These are phyloP conservation scores for Coemansia sp. DNA, from an alignment of 192 early-diverging fungal genomes.

Conservation along the genomic window DNA sequence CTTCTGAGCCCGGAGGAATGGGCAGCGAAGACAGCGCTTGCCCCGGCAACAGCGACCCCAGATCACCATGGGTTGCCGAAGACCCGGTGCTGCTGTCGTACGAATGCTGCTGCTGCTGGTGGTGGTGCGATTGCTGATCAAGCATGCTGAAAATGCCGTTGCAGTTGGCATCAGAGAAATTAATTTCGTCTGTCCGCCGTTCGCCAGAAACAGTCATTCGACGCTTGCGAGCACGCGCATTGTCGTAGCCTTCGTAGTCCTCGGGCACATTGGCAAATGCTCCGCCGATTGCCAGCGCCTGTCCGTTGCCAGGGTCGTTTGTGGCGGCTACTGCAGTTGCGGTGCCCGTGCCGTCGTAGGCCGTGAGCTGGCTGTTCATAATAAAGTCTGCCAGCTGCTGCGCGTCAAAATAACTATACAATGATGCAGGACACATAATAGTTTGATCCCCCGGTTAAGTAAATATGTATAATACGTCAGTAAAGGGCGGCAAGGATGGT, in stretches of 20 bases:
- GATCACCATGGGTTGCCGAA: conserved; percentile 2
- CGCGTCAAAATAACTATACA: conserved; percentile 54
- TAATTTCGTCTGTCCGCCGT: conserved; percentile 31
- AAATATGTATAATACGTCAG: conserved; percentile 1
- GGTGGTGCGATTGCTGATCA: conserved; percentile 21
- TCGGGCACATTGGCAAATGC: conserved; percentile 20
- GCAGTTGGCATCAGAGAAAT: conserved; percentile 26
- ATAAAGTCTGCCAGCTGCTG: conserved; percentile 52
- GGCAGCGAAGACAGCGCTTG: conserved; percentile 31
- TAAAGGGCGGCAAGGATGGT: not conserved
- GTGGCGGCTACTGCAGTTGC: conserved; percentile 17
- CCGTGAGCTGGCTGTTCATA: conserved; percentile 51
- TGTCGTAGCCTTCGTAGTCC: conserved; percentile 51
- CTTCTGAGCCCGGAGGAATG: conserved; percentile 25
- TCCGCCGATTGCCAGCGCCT: conserved; percentile 22
- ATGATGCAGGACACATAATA: conserved; percentile 39
- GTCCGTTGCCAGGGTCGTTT: conserved; percentile 23
- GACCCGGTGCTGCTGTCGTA: conserved; percentile 1
- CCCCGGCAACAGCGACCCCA: conserved; percentile 5
- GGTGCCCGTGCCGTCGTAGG: conserved; percentile 38
- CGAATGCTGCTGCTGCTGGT: not conserved
- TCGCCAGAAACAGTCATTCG: conserved; percentile 43
- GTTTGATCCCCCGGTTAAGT: not conserved
- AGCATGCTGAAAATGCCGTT: conserved; percentile 38
- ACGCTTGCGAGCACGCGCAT: conserved; percentile 50